A percentile compares a stretch with the other conserved stretches of the same genome.
Conservation (phyloP, 345 rosid genomes). For the Dimocarpus longan region DNA sequence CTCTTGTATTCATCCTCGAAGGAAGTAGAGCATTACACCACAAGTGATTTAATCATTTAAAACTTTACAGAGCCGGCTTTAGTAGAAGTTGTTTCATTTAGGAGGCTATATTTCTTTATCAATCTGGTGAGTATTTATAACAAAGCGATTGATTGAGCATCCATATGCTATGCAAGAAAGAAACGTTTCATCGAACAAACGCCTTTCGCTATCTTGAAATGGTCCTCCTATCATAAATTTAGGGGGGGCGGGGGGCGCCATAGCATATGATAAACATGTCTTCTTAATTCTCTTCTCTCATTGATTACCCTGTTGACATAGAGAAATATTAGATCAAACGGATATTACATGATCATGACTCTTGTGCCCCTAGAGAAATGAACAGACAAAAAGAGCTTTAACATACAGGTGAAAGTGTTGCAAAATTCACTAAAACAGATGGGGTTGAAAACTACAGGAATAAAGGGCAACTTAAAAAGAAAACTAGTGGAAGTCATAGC, state of each 20-base stretch:
- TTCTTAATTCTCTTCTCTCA: constrained; percentile 12
- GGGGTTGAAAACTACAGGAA: background rate
- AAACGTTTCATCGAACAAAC: constrained; percentile 5
- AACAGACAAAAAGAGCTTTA: background rate
- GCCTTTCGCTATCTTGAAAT: constrained; percentile 15
- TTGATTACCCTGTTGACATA: constrained; percentile 21
- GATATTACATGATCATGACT: background rate
- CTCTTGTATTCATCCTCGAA: background rate
- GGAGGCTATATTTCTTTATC: background rate
- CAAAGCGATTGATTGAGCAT: background rate
- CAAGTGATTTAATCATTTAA: constrained; percentile 1
- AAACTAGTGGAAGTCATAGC: background rate
- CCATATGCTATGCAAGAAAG: background rate
- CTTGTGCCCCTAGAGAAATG: background rate
- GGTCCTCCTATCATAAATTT: constrained; percentile 18
- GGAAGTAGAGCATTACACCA: background rate
- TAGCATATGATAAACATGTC: background rate
- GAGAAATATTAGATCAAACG: background rate
- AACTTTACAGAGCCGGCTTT: background rate
- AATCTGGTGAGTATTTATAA: background rate
- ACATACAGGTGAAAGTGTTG: background rate
- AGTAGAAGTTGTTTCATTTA: background rate
- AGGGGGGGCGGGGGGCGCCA: constrained; percentile 22
- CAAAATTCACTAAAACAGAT: too few species aligned
- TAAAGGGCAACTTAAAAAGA: background rate